Base-by-base conservation (phyloP, 441 rosid genomes). In the Aleurites moluccanus region DNA sequence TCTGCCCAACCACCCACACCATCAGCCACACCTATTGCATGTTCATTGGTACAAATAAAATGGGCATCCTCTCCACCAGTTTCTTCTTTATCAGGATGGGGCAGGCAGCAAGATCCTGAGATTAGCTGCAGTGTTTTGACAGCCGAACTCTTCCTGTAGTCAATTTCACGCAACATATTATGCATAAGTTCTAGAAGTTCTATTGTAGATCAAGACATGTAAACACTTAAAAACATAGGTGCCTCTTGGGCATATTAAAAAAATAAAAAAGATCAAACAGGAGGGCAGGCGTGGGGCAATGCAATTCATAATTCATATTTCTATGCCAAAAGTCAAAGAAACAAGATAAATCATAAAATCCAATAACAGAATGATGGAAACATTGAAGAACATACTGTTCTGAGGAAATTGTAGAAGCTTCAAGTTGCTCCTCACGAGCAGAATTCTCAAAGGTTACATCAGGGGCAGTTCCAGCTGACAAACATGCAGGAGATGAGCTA, bases 1-100 rank as follows among this genome's bases (percentile, higher is more conserved):
- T 91, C 97, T 33, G 97, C 98, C 98, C 98, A 93, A 38, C 98
- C 98, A 68, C 98, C 98, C 71, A 93, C 97, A 78, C 98, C 98
- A 83, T 93, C 98, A 52, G 97, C 98, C 76, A 93, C 91, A 65
- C 98, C 98, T 50, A 93, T 59, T 7, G 96, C 98, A 65, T 91
- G 92, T 79, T 88, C 91, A 82, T 91, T 89, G 15, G 83, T 56
- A 79, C 98, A 93, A 52, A 93, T 88, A 74, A 93, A 93, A 73
- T 93, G 98, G 30, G 97, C 91, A 88, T 91, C 96, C 81, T 91
- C 98, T 62, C 97, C 98, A 10, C 97, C 97, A 23, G 96, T 93
- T 49, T 86, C 92, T 80, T 91, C 98, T 83, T 91, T 93, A 72
- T 91, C 98, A 80, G 98, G 98, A 89, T 93, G 98, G 6, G 98